A percentile compares a stretch with the other conserved stretches of the same genome.
Evolutionary conservation across 1,139 yeast species (phyloP).

Genomic region (Wickerhamomyces sp.): DNA sequence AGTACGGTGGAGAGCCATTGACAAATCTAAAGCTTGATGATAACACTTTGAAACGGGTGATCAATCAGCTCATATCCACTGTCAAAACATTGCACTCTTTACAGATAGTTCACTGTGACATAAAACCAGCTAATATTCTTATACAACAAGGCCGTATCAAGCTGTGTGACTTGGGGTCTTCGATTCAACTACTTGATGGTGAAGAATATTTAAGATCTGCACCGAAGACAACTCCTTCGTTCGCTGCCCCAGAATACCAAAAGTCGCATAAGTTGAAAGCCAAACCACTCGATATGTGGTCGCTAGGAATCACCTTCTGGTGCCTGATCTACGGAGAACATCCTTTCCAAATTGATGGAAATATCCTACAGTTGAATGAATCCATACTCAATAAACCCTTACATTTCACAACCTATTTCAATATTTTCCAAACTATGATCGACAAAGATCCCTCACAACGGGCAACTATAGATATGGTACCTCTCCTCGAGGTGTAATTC

Average conservation of each 20-base stretch:
- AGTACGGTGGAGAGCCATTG: conserved; percentile 5
- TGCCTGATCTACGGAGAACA: conserved; percentile 4
- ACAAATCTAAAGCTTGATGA: not conserved
- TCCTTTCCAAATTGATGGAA: conserved; percentile 6
- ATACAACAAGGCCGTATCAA: conserved; percentile 2
- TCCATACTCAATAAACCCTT: too few relatives aligned
- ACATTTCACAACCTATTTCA: not conserved
- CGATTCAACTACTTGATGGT: not conserved
- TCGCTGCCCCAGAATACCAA: not conserved
- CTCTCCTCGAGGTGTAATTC: conserved; percentile 55
- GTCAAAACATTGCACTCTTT: conserved; percentile 6
- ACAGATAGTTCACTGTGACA: conserved; percentile 11
- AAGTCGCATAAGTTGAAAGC: not conserved
- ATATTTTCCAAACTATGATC: not conserved
- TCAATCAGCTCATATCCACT: conserved; percentile 5
- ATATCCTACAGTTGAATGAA: conserved; percentile 3
- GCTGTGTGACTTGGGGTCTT: conserved; percentile 14
- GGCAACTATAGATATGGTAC: conserved; percentile 1
- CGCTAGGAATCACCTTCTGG: conserved; percentile 9
- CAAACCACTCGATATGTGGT: conserved; percentile 12
- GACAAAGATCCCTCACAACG: not conserved
- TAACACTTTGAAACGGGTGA: not conserved
- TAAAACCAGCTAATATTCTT: conserved; percentile 13
- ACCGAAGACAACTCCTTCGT: conserved; percentile 8
- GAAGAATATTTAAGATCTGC: too few relatives aligned